Conservation (phyloP, 129 eudicot species). For the Heracleum sosnowskyi region DNA sequence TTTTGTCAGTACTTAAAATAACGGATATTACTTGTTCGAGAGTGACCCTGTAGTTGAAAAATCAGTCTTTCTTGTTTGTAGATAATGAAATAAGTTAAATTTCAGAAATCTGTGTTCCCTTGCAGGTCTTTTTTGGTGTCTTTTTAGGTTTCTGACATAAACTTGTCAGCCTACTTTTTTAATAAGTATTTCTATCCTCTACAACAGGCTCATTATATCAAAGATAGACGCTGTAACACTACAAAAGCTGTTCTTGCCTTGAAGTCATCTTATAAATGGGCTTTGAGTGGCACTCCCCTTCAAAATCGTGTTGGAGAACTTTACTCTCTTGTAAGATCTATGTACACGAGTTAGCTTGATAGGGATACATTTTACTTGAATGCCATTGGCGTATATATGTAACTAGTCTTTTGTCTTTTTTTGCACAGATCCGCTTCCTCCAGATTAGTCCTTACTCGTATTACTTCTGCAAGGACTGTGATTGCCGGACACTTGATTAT, state of each 20-base stretch:
- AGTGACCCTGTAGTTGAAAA: not conserved
- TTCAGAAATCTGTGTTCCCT: not conserved
- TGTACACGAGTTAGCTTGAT: conserved; percentile 4
- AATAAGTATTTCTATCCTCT: not conserved
- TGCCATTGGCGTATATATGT: not conserved
- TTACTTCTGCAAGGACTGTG: conserved; percentile 93
- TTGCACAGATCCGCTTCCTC: conserved; percentile 68
- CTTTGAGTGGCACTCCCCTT: conserved; percentile 97
- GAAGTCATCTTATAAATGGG: conserved; percentile 89
- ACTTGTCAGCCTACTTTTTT: not conserved
- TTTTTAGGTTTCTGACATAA: not conserved
- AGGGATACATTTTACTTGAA: not conserved
- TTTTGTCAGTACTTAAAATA: not conserved
- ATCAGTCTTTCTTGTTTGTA: not conserved
- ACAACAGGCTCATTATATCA: conserved; percentile 80
- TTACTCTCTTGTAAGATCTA: conserved; percentile 72
- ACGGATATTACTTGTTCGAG: too few relatives aligned
- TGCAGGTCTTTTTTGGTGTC: not conserved
- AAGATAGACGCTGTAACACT: conserved; percentile 79
- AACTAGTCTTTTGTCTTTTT: not conserved
- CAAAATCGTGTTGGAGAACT: conserved; percentile 99
- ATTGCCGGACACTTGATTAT: conserved; percentile 80
- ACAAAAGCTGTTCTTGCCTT: conserved; percentile 83
- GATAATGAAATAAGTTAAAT: not conserved
- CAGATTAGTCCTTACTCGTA: conserved; percentile 73